These are phyloP conservation scores for Glomus cerebriforme DNA, from an alignment of 192 early-diverging fungal genomes.

Conservation along the genomic window DNA sequence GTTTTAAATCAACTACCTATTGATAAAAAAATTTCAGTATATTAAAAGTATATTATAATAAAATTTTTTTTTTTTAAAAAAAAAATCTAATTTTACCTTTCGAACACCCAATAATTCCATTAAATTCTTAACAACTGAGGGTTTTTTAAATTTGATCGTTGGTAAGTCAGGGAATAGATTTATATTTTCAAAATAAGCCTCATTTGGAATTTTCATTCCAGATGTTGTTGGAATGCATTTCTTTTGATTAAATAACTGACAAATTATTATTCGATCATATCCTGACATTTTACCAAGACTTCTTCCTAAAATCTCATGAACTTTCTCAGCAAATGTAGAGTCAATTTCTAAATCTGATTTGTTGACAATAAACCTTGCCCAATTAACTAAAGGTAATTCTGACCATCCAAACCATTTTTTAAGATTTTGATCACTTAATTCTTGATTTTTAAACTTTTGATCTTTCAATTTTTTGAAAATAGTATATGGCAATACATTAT, in stretches of 20 bases:
- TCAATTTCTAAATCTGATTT: conserved; percentile 35
- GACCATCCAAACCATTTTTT: conserved; percentile 18
- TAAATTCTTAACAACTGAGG: conserved; percentile 58
- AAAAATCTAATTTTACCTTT: conserved; percentile 49
- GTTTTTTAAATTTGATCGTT: conserved; percentile 56
- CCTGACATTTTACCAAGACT: conserved; percentile 39
- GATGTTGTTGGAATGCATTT: conserved; percentile 62
- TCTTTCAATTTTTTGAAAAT: background rate
- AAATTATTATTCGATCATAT: conserved; percentile 36
- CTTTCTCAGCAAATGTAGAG: conserved; percentile 68
- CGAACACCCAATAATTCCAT: conserved; percentile 76
- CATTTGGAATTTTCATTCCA: conserved; percentile 65
- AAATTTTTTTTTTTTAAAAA: too few relatives aligned
- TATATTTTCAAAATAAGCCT: conserved; percentile 78
- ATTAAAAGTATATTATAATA: too few relatives aligned
- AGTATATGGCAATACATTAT: conserved; percentile 12
- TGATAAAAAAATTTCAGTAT: too few relatives aligned
- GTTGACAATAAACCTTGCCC: conserved; percentile 1
- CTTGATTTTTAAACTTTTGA: too few relatives aligned
- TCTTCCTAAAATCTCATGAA: conserved; percentile 56
- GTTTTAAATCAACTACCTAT: background rate
- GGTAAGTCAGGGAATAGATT: conserved; percentile 85
- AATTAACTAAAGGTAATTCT: background rate
- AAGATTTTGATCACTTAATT: background rate
- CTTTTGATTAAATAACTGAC: conserved; percentile 40